phyloP scores from a whole-genome alignment of 2,329 filamentous ascomycete species.

The Fusarium agapanthi region DNA sequence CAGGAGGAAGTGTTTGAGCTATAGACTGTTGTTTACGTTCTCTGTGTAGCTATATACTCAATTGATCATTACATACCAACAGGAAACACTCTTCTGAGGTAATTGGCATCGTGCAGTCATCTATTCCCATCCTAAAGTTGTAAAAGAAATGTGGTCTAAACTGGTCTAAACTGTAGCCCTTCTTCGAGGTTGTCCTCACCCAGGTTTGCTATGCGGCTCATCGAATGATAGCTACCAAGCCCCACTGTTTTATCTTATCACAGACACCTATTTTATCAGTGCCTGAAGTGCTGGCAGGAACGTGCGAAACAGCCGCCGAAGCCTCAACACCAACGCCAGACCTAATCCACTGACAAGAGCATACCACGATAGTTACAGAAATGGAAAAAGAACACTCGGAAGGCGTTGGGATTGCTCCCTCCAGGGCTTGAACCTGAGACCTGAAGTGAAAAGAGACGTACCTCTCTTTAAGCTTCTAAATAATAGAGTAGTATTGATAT shows the following conservation, averaged over 20 bases:
- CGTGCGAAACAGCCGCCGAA: background rate
- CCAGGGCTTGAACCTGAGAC: background rate
- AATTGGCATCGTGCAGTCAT: accelerated
- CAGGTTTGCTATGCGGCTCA: background rate
- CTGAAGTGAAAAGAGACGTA: no score
- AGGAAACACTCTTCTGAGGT: background rate
- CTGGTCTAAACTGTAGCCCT: background rate
- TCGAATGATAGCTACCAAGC: accelerated
- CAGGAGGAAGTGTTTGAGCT: background rate
- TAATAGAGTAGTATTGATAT: no score
- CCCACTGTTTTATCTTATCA: background rate
- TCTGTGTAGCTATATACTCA: no score
- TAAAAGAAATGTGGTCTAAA: background rate
- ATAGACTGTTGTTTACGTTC: background rate
- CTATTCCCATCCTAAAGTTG: no score
- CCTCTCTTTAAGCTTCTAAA: no score
- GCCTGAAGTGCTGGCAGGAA: background rate
- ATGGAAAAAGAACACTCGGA: background rate
- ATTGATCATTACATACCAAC: background rate
- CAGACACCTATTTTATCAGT: background rate
- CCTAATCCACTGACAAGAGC: background rate
- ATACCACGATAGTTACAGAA: background rate
- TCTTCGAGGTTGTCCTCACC: background rate
- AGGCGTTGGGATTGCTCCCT: background rate
- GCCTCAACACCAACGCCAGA: background rate